Evolutionary conservation across 495 filamentous ascomycete species (phyloP).

Genomic region (Penicillium simplicissimum): DNA sequence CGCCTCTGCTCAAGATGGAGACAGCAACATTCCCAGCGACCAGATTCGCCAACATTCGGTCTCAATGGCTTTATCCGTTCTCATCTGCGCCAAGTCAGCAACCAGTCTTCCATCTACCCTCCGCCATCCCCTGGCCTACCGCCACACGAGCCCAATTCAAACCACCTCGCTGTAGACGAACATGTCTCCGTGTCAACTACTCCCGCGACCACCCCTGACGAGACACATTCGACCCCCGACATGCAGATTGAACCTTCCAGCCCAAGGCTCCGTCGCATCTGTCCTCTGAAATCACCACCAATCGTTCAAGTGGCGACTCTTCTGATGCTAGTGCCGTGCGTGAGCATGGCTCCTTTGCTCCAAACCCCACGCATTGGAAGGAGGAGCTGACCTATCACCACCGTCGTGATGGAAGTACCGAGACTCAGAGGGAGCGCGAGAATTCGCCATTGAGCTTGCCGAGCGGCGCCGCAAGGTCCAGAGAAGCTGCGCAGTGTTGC

Average conservation of each 20-base stretch:
- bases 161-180: not conserved
- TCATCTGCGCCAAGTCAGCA: slow-evolving; percentile 82
- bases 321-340: slow-evolving; percentile 6
- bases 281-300: slow-evolving; percentile 11
- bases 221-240: not conserved
- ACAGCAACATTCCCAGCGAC: slow-evolving; percentile 35
- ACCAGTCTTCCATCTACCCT: slow-evolving; percentile 74
- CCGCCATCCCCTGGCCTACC: slow-evolving; percentile 43
- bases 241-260: slow-evolving; percentile 1
- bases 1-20: slow-evolving; percentile 1
- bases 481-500: slow-evolving; percentile 73
- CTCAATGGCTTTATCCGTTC: slow-evolving; percentile 64
- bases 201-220: slow-evolving; percentile 4
- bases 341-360: slow-evolving; percentile 16
- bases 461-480: slow-evolving; percentile 74
- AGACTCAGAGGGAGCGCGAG: slow-evolving; percentile 66
- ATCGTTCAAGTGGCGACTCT: slow-evolving; percentile 24
- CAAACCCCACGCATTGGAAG: slow-evolving; percentile 37
- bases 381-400: slow-evolving; percentile 42
- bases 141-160: slow-evolving; percentile 7
- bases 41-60: slow-evolving; percentile 82
- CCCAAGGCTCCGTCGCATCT: slow-evolving; percentile 16
- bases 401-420: slow-evolving; percentile 56
- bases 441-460: slow-evolving; percentile 79
- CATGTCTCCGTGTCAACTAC: not conserved